A percentile compares a stretch with the other conserved stretches of the same genome.
Conservation (phyloP, 2,329 filamentous ascomycete species). For the Diaporthe amygdali region DNA sequence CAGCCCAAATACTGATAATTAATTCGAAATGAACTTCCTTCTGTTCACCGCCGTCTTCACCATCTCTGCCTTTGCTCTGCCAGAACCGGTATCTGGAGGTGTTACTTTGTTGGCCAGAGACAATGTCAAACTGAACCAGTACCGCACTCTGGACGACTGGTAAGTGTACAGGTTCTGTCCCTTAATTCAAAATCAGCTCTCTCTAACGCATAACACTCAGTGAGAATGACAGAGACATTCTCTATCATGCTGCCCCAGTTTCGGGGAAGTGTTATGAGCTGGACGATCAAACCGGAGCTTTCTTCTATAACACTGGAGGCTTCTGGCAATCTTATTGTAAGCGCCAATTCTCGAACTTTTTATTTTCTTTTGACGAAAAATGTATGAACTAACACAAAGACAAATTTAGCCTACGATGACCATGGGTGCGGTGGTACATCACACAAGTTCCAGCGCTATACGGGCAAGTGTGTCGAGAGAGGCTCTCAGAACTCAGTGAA, state of each 20-base stretch:
- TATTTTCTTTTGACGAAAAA: not conserved
- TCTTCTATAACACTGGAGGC: not conserved
- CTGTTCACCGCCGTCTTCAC: not conserved
- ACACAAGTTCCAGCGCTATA: not conserved
- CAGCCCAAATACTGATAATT: not conserved
- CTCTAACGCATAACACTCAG: not conserved
- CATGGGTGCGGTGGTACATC: not conserved
- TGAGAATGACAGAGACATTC: not conserved
- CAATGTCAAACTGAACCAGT: not conserved
- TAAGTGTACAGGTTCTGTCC: not conserved
- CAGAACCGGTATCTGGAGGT: too few relatives aligned
- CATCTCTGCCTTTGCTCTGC: not conserved
- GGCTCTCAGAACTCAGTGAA: not conserved
- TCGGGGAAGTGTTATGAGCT: not conserved
- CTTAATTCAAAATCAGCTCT: not conserved
- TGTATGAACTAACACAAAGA: not conserved
- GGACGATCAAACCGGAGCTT: not conserved
- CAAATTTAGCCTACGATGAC: not conserved
- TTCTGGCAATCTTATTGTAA: conserved; percentile 1
- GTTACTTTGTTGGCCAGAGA: not conserved
- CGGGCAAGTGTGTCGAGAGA: not conserved
- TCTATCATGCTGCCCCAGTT: not conserved
- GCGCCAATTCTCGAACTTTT: not conserved
- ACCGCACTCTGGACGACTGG: not conserved
- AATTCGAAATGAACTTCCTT: not conserved